Base-by-base conservation (phyloP, 345 rosid species). In the Trapa bicornis region DNA sequence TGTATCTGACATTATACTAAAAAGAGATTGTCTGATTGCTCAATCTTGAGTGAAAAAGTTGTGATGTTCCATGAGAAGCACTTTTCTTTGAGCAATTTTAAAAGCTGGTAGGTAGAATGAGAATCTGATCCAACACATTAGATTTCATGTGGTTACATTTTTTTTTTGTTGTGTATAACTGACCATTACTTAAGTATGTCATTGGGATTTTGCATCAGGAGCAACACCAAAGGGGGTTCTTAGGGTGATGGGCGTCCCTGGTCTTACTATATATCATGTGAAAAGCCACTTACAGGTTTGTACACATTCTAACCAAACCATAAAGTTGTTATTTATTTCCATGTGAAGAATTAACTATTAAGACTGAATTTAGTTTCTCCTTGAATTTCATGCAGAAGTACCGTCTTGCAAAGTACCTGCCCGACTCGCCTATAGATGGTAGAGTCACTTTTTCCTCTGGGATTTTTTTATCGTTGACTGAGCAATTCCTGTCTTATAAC, bases 271-370 rank as follows among this genome's bases (percentile, higher is more conserved):
- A 43, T 74, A 74, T 74, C 73, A 74, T 70, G 77, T 74, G 61
- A 74, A 74, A 61, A 74, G 73, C 62, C 77, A 74, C 54, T 74
- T 74, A 48, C 77, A 70, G 77, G 73, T 70, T 66, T 38, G 29
- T 43, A n/a, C 32, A 17, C 58, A 43, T 33, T 9, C 63, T 58
- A 10, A 58, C 35, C 63, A 2, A 35, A 2, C 63, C 6, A 58
- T 58, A 58, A 58, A 8, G 6, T 22, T 58, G 15, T 11, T 58
- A 8, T 9, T 58, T 58, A 0, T 58, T 58, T 58, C 63, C 37
- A 10, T 11, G 10, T 58, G 33, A n/a, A 17, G 35, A 54, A n/a
- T 50, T 50, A 50, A 54, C 35, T n/a, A 16, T n/a, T 4, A 1
- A 50, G 63, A 58, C 63, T 58, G 14, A 33, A 8, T 41, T 35